These are phyloP conservation scores for Leishmania arabica DNA, from an alignment of 208 protist species.

Conservation along the genomic window DNA sequence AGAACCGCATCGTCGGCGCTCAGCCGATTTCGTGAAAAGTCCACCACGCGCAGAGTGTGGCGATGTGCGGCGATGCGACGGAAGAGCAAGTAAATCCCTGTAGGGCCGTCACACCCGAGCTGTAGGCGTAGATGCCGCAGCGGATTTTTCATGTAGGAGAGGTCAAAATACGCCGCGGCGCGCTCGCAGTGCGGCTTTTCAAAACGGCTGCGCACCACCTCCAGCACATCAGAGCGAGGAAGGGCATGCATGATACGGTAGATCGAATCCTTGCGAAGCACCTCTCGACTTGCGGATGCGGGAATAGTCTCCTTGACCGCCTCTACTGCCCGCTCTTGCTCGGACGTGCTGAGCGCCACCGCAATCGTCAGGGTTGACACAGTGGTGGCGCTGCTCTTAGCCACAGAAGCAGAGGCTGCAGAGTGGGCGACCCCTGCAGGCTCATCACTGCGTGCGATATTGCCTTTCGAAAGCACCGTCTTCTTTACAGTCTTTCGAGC, in stretches of 20 bases:
- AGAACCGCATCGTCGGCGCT: constrained; percentile 59
- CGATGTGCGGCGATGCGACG: constrained; percentile 63
- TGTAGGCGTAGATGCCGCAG: constrained; percentile 81
- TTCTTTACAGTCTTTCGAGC: not conserved
- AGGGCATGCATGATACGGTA: constrained; percentile 87
- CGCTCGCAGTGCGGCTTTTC: constrained; percentile 66
- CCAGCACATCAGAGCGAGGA: constrained; percentile 81
- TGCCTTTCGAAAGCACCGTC: not conserved
- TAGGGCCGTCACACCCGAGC: constrained; percentile 68
- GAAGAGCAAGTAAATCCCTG: constrained; percentile 75
- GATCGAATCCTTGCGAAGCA: constrained; percentile 58
- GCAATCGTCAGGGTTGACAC: not conserved
- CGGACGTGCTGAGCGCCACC: not conserved
- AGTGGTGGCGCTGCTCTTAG: not conserved
- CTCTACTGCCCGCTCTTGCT: constrained; percentile 23
- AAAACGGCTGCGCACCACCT: constrained; percentile 81
- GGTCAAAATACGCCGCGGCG: constrained; percentile 75
- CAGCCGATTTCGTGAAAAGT: constrained; percentile 83
- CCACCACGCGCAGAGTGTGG: constrained; percentile 64
- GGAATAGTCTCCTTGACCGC: constrained; percentile 20
- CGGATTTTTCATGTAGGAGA: constrained; percentile 75
- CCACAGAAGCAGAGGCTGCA: not conserved
- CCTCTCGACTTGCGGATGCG: constrained; percentile 7
- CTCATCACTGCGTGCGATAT: not conserved
- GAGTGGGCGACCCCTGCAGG: not conserved